These are phyloP conservation scores for Penicillium griseofulvum DNA, from an alignment of 2,329 filamentous ascomycete species.

Conservation along the genomic window DNA sequence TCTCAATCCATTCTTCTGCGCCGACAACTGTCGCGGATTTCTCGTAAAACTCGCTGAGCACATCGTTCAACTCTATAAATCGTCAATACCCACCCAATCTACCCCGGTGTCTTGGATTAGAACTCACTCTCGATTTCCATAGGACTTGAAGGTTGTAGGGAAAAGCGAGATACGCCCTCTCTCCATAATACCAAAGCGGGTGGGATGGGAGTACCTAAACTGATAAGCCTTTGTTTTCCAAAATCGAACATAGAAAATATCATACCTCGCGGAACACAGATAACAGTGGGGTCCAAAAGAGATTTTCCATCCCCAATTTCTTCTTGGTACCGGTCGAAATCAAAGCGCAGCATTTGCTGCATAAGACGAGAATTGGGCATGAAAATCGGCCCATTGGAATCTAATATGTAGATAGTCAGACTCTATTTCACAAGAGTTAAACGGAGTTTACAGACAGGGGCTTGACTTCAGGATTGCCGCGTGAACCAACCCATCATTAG, in stretches of 20 bases:
- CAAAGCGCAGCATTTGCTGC: constrained; percentile 11
- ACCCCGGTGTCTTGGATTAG: fast-evolving
- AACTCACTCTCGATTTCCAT: constrained; percentile 7
- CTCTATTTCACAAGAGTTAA: neutral
- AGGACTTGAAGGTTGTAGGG: constrained; percentile 5
- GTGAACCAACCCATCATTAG: constrained; percentile 6
- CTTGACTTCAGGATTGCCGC: constrained; percentile 5
- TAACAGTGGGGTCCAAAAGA: constrained; percentile 2
- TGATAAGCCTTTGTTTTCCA: neutral
- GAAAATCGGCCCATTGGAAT: constrained; percentile 8
- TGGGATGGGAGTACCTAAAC: constrained; percentile 3
- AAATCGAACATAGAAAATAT: neutral
- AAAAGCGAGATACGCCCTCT: constrained; percentile 5
- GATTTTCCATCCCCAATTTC: constrained; percentile 1
- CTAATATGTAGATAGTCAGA: neutral
- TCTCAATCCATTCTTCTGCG: constrained; percentile 9
- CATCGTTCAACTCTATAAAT: constrained; percentile 1
- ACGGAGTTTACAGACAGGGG: constrained; percentile 1
- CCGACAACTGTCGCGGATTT: neutral
- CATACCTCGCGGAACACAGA: constrained; percentile 5
- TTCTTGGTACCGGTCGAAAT: constrained; percentile 6
- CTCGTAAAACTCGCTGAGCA: constrained; percentile 8
- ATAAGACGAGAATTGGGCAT: constrained; percentile 10
- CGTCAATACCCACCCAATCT: neutral
- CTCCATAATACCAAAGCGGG: constrained; percentile 5